phyloP scores from a whole-genome alignment of 108 stramenopile genomes.

The Nitzschia sp. region DNA sequence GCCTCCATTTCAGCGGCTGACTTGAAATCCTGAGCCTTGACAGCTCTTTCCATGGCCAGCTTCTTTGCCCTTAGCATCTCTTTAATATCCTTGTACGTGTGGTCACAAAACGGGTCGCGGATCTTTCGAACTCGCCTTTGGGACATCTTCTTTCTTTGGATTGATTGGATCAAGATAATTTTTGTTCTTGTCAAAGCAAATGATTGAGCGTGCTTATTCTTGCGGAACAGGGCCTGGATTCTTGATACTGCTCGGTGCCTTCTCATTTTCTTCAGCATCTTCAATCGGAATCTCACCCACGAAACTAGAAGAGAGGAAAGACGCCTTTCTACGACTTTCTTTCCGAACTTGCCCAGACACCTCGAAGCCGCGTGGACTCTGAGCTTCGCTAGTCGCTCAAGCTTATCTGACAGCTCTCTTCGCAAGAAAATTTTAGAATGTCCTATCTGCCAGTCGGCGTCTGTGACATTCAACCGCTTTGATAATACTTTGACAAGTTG shows the following conservation, averaged over 20 bases:
- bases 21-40: slow-evolving; percentile 65
- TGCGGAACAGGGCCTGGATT: slow-evolving; percentile 57
- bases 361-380: slow-evolving; percentile 69
- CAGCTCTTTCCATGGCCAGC: slow-evolving; percentile 60
- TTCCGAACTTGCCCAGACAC: slow-evolving; percentile 62
- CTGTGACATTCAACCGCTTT: slow-evolving; percentile 72
- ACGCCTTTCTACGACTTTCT: slow-evolving; percentile 45
- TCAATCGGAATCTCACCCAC: slow-evolving; percentile 68
- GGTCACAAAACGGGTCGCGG: slow-evolving; percentile 76
- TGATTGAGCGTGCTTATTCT: slow-evolving; percentile 25
- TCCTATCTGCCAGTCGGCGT: slow-evolving; percentile 91
- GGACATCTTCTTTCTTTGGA: slow-evolving; percentile 50
- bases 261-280: slow-evolving; percentile 49
- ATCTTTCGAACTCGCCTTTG: slow-evolving; percentile 38
- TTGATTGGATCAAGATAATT: slow-evolving; percentile 57
- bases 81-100: slow-evolving; percentile 70
- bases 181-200: slow-evolving; percentile 32
- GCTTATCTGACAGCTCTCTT: slow-evolving; percentile 79
- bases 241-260: slow-evolving; percentile 41
- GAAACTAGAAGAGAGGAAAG: slow-evolving; percentile 51
- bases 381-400: slow-evolving; percentile 77
- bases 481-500: slow-evolving; percentile 76
- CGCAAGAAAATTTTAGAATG: slow-evolving; percentile 88
- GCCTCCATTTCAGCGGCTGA: slow-evolving; percentile 68
- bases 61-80: slow-evolving; percentile 48